Base-by-base conservation (phyloP, 441 rosid genomes). In the Sinapis alba region DNA sequence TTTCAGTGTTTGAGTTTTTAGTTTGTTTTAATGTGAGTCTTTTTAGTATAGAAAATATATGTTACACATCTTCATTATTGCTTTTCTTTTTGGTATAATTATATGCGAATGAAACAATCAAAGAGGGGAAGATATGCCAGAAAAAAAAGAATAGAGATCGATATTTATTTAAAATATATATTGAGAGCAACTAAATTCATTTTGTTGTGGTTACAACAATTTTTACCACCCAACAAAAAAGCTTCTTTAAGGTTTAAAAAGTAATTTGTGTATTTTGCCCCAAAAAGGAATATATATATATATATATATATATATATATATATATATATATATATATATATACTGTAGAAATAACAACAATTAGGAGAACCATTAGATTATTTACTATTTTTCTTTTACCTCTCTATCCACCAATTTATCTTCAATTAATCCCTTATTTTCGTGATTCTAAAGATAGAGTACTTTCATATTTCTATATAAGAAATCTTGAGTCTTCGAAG, bases 371-470 rank as follows among this genome's bases (percentile, higher is more conserved):
- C 27, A 24, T 24, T 28, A 61, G 51, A 5, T 47, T 47, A 18
- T 71, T 71, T 62, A 45, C 68, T 62, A 50, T 50, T 60, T 16
- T 20, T 30, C n/a, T 50, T 28, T 20, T 0, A 50, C 51, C 18
- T 50, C 26, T 45, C 12, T n/a, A 62, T 38, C 69, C 76, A 63
- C 32, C 27, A 63, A 62, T 11, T 62, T 30, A 12, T 62, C 76
- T 15, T 24, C 5, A 15, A 6, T 41, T 24, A 58, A 24, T 58
- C 13, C 6, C 18, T 38, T 58, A 16, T 38, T 38, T 72, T 3
- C 16, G 27, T 62, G 63, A 72, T n/a, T 62, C 76, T 53, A 72
- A 63, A 63, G n/a, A 72, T 63, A 72, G 69, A 34, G 26, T 7
- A 12, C 38, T 24, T 30, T 51, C 36, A 63, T 24, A 34, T 32